These are phyloP conservation scores for Baudoinia panamericana DNA, from an alignment of 495 filamentous ascomycete species.

Conservation along the genomic window DNA sequence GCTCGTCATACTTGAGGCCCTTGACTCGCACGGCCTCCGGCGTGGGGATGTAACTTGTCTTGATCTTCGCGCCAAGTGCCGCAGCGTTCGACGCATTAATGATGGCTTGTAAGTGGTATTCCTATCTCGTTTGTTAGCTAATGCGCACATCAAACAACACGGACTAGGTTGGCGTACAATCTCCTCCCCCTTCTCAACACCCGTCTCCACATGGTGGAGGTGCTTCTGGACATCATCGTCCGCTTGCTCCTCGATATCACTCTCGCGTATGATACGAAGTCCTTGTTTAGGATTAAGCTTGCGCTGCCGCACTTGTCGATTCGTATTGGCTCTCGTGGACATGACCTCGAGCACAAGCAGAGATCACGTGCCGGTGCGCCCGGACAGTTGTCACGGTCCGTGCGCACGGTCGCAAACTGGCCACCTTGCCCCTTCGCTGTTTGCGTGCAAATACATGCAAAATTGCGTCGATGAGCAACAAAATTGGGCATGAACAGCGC, in stretches of 20 bases:
- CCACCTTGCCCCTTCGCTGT: background rate
- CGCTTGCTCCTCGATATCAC: conserved; percentile 58
- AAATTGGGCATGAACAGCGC: conserved; percentile 17
- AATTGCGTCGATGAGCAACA: conserved; percentile 10
- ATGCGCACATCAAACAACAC: conserved; percentile 19
- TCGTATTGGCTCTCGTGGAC: conserved; percentile 24
- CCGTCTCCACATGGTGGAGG: conserved; percentile 78
- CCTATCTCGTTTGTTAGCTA: conserved; percentile 40
- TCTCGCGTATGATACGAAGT: conserved; percentile 73
- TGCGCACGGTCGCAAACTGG: conserved; percentile 15
- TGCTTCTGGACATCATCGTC: conserved; percentile 52
- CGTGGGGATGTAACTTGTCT: conserved; percentile 67
- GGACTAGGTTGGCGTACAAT: conserved; percentile 58
- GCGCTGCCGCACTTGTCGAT: conserved; percentile 49
- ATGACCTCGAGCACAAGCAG: too few relatives aligned
- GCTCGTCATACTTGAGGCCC: conserved; percentile 66
- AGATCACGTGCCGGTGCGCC: too few relatives aligned
- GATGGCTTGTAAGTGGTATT: conserved; percentile 94
- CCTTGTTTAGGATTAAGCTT: conserved; percentile 81
- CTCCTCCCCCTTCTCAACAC: conserved; percentile 93
- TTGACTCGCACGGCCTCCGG: conserved; percentile 60
- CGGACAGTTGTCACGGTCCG: too few relatives aligned
- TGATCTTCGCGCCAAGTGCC: conserved; percentile 53
- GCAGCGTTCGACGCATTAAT: conserved; percentile 60
- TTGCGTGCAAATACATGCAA: too few relatives aligned